phyloP scores from a whole-genome alignment of 2,329 filamentous ascomycete genomes.

The Aspergillus sp. region DNA sequence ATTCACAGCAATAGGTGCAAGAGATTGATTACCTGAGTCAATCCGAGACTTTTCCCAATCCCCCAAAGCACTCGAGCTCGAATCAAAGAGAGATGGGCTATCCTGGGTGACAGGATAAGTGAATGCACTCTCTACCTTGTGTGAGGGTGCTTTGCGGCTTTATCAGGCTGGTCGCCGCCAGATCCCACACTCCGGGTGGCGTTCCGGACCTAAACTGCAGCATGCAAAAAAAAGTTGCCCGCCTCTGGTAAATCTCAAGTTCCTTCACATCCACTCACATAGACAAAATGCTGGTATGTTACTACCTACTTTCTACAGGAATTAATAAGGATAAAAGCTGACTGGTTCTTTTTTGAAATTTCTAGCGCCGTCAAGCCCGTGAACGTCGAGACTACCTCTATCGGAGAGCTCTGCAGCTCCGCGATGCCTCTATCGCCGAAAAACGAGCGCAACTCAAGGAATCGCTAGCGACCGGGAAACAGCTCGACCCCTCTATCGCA shows the following conservation, averaged over 20 bases:
- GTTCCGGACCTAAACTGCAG: constrained; percentile 27
- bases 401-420: constrained; percentile 78
- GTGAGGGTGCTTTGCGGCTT: constrained; percentile 15
- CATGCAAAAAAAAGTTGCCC: constrained; percentile 39
- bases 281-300: constrained; percentile 34
- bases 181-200: constrained; percentile 33
- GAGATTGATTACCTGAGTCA: constrained; percentile 17
- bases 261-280: constrained; percentile 9
- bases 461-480: constrained; percentile 85
- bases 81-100: constrained; percentile 23
- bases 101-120: constrained; percentile 14
- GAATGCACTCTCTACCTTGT: constrained; percentile 15
- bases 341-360: neutral
- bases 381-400: constrained; percentile 88
- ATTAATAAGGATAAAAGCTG: neutral
- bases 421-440: constrained; percentile 88
- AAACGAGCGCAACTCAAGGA: constrained; percentile 84
- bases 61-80: constrained; percentile 23
- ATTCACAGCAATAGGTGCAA: neutral
- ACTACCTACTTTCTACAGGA: neutral
- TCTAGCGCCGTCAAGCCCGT: constrained; percentile 68
- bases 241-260: constrained; percentile 14
- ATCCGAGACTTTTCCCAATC: constrained; percentile 14
- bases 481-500: constrained; percentile 76
- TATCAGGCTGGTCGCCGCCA: constrained; percentile 25